phyloP scores from a whole-genome alignment of 768 basidiomycete genomes.

The Podaxis sp. region DNA sequence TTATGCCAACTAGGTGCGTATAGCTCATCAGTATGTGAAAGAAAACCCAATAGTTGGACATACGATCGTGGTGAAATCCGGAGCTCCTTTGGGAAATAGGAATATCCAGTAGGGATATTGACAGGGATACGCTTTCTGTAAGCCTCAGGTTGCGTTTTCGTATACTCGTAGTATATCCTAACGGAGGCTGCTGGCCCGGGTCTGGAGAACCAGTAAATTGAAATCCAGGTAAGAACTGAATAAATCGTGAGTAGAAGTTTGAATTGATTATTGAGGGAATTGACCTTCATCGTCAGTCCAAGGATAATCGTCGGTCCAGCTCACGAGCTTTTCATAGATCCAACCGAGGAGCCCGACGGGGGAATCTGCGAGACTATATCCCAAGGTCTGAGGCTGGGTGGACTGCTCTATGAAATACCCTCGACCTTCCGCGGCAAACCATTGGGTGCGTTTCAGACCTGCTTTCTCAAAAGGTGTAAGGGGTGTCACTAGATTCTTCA shows the following conservation, averaged over 20 bases:
- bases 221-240: constrained; percentile 59
- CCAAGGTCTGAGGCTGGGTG: constrained; percentile 52
- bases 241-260: neutral
- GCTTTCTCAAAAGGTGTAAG: constrained; percentile 32
- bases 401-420: constrained; percentile 42
- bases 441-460: constrained; percentile 27
- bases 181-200: constrained; percentile 56
- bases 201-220: constrained; percentile 57
- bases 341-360: constrained; percentile 53
- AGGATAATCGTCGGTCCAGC: constrained; percentile 47
- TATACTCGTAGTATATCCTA: constrained; percentile 56
- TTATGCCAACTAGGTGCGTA: constrained; percentile 39
- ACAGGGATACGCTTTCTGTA: constrained; percentile 10
- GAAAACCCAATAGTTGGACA: constrained; percentile 7
- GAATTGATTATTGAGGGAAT: neutral
- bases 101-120: constrained; percentile 46
- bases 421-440: constrained; percentile 25
- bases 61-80: constrained; percentile 29
- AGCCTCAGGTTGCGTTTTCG: constrained; percentile 15
- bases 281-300: constrained; percentile 57
- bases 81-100: constrained; percentile 52
- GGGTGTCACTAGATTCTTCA: constrained; percentile 26
- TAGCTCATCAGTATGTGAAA: neutral
- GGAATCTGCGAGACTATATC: constrained; percentile 54
- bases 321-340: constrained; percentile 48